Base-by-base conservation (phyloP, 1,139 yeast species). In the Scheffersomyces lignicola region DNA sequence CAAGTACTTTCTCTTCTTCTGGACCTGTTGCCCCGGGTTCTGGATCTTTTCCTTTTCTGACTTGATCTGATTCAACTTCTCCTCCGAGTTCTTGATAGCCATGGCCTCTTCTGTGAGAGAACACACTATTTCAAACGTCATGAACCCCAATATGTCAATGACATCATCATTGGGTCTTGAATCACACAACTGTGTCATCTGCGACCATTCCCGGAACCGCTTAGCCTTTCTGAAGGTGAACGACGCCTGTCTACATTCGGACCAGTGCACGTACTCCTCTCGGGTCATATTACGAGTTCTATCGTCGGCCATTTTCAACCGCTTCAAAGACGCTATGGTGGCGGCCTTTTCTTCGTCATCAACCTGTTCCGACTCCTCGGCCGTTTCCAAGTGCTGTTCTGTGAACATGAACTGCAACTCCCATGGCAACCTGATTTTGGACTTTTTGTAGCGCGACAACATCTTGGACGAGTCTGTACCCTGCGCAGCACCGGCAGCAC, bases 191-290 rank as follows among this genome's bases (percentile, higher is more conserved):
- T 80, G 84, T 0, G 88, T 65, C 33, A 92, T 78, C 13, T 94
- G 95, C 6, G 96, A 94, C 98, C 98, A 92, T 54, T 92, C 99
- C 52, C 95, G 76, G 55, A 92, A 92, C 52, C 97, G 69, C 56
- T 90, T 88, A 12, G 86, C 87, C 58, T 94, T 92, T 49, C 97
- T 73, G 52, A 89, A 92, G 0, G 98, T 94, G 56, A 92, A 94
- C 38, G 95, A 83, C 1, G 98, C 98, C 58, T 92, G 98, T 45
- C 99, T 78, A 62, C 98, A 92, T 56, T 92, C 99, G 10, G 96
- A 85, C 97, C 97, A 92, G 58, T 94, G 98, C 12, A 90, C 98
- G 51, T 92, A 92, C 56, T 92, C 98, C 52, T 92, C 97, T 50
- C 83, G 81, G 0, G 98, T 92, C 99, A 92, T 94, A 46, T 84